Base-by-base conservation (phyloP, 1,139 yeast species). In the Magnusiomyces magnusii region DNA sequence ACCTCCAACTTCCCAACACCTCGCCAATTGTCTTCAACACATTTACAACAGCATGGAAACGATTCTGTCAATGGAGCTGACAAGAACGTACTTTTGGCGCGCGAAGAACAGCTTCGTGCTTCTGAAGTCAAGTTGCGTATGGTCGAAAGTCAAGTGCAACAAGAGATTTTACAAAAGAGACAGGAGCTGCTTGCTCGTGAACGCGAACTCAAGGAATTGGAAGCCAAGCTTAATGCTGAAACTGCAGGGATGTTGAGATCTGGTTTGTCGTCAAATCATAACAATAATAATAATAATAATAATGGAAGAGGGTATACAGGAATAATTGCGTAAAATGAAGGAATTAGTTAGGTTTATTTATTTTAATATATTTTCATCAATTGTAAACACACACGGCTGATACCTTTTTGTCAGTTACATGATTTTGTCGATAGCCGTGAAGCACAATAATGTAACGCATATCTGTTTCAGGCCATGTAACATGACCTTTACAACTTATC, bases 171-270 rank as follows among this genome's bases (percentile, higher is more conserved):
- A 67, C 82, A 82, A 72, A 90, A 91, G 78, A 82, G 96, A 67
- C 86, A 87, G 69, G 97, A 93, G 72, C 81, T 93, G 66, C 79
- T 89, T 68, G 89, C 87, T 63, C 84, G 97, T 69, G 98, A 93
- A 73, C 84, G 85, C 67, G 97, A 93, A 71, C 80, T 93, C 69
- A 83, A 81, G 68, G 90, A 86, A 63, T 85, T 89, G 67, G 96
- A 89, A 70, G 86, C 83, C 67, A 78, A 93, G 67, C 78, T 89
- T 41, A 63, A 65, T 42, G 21, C 54, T 25, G 59, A 56, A 23
- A 54, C 58, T 19, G 61, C 53, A 5, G 55, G 51, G 9, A 25
- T 56, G 61, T 44, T 31, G 36, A 31, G 49, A 44, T 41, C 44
- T 17, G 17, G n/a, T 17, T 3, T 3, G 3, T 41, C 44, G 7